Evolutionary conservation across 495 filamentous ascomycete species (phyloP).

Genomic region (Xylaria flabelliformis): DNA sequence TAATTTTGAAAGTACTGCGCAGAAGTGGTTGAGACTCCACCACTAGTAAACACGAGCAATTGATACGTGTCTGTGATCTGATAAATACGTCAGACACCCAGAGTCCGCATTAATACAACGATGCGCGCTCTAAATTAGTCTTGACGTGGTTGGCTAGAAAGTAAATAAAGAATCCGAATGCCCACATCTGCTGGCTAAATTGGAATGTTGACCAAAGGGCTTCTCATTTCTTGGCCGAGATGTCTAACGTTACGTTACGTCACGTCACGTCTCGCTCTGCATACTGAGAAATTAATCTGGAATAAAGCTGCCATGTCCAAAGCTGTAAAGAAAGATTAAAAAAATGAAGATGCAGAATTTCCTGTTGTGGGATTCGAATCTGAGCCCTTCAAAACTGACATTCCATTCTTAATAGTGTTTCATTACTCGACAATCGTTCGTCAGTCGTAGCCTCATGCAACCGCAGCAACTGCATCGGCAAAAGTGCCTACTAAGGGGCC

Average conservation of each 20-base stretch:
- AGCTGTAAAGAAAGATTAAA: neutral
- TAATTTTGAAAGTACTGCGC: neutral
- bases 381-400: too few relatives aligned
- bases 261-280: neutral
- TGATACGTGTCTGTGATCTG: conserved; percentile 5
- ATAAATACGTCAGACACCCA: neutral
- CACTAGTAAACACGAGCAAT: conserved; percentile 3
- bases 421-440: conserved; percentile 23
- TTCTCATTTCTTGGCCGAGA: neutral
- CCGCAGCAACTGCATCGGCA: conserved; percentile 54
- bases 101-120: neutral
- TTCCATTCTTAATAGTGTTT: conserved; percentile 16
- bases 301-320: neutral
- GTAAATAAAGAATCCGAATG: conserved; percentile 10
- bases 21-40: neutral
- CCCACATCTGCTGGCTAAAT: neutral
- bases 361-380: neutral
- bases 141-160: neutral
- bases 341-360: neutral
- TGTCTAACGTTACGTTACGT: neutral
- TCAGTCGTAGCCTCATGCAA: conserved; percentile 41
- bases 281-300: neutral
- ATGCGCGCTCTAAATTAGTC: neutral
- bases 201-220: neutral
- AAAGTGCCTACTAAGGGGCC: conserved; percentile 57